Percentiles rank a stretch among this genome's conserved stretches.
These are phyloP conservation scores for Thinopyrum elongatum DNA, from an alignment of 176 grass and related monocot species.

Conservation along the genomic window DNA sequence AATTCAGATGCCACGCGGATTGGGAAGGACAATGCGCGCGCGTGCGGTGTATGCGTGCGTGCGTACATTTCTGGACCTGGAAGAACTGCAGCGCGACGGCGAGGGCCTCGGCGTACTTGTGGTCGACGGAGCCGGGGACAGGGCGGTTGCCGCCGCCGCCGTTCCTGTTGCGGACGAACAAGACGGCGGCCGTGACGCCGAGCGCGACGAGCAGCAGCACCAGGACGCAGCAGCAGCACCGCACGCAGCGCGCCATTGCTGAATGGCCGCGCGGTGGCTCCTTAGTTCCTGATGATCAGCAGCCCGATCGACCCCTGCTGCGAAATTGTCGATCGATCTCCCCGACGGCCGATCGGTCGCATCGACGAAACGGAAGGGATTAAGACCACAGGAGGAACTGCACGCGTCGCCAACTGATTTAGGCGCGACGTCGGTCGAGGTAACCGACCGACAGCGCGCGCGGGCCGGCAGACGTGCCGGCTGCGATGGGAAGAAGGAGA, in stretches of 20 bases:
- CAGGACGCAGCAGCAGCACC: constrained; percentile 64
- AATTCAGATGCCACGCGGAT: background rate
- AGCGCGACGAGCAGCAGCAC: constrained; percentile 55
- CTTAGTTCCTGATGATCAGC: background rate
- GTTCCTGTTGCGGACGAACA: constrained; percentile 52
- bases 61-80: constrained; percentile 90
- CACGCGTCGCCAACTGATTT: background rate
- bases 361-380: background rate
- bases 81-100: constrained; percentile 72
- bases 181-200: constrained; percentile 41
- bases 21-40: too few species aligned
- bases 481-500: background rate
- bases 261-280: background rate
- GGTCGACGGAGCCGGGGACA: constrained; percentile 32
- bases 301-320: too few species aligned
- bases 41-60: background rate
- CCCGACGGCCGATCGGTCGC: background rate
- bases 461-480: constrained; percentile 29
- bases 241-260: constrained; percentile 42
- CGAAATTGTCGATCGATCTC: background rate
- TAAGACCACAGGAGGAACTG: background rate
- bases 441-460: background rate
- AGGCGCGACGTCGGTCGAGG: background rate
- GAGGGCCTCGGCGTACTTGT: constrained; percentile 68
- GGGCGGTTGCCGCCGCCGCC: constrained; percentile 45